These are phyloP conservation scores for Holtermanniella nyarrowii DNA, from an alignment of 768 basidiomycete species.

Conservation along the genomic window DNA sequence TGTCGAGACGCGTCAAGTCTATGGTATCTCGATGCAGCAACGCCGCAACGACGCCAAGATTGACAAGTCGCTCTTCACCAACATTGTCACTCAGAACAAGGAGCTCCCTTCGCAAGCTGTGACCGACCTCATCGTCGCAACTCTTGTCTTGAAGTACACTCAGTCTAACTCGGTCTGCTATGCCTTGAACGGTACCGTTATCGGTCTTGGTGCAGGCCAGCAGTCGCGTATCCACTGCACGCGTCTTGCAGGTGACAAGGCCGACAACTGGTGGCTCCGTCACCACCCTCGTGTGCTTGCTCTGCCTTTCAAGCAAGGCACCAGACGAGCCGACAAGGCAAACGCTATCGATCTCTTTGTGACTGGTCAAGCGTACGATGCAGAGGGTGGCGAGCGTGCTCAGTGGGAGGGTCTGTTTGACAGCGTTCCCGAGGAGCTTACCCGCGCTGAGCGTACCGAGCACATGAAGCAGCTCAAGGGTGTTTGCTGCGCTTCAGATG, in stretches of 20 bases:
- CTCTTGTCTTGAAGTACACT: constrained; percentile 93
- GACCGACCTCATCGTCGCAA: constrained; percentile 91
- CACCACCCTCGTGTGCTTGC: constrained; percentile 88
- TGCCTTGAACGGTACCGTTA: constrained; percentile 77
- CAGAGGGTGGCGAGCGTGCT: constrained; percentile 76
- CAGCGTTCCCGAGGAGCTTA: constrained; percentile 54
- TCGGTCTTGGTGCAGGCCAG: constrained; percentile 94
- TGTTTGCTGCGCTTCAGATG: constrained; percentile 89
- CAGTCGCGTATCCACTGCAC: constrained; percentile 99
- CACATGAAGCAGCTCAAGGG: constrained; percentile 67
- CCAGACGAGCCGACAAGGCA: constrained; percentile 95
- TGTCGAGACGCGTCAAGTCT: constrained; percentile 89
- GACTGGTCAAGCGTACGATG: constrained; percentile 58
- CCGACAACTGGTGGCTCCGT: constrained; percentile 99
- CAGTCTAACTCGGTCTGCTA: constrained; percentile 99
- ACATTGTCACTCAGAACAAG: constrained; percentile 81
- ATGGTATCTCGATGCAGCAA: constrained; percentile 82
- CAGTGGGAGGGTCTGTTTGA: constrained; percentile 91
- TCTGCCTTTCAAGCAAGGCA: constrained; percentile 92
- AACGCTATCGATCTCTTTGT: constrained; percentile 98
- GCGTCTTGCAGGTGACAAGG: constrained; percentile 89
- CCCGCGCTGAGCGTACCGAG: constrained; percentile 57
- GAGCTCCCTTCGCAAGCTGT: constrained; percentile 64
- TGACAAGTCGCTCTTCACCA: constrained; percentile 64
- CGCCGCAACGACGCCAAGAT: constrained; percentile 83